phyloP scores from a whole-genome alignment of 225 moss, liverwort and hornwort genomes.

The Bryoerythrophyllum caledonicum region DNA sequence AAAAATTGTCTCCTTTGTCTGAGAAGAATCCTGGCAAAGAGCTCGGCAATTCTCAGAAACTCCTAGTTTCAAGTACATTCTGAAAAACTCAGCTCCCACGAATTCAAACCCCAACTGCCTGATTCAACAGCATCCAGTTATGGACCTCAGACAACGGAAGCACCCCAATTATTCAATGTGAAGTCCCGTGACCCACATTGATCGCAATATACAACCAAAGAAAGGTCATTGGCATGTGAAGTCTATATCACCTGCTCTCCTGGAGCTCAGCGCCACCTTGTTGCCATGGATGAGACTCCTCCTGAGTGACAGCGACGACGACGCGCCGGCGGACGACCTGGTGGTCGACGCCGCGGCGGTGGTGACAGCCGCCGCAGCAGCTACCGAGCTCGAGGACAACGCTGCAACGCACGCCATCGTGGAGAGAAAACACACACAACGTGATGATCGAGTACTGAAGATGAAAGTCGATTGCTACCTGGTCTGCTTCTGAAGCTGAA shows the following conservation, averaged over 20 bases:
- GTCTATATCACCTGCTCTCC: conserved; percentile 44
- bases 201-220: background rate
- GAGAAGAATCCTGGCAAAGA: too few species aligned
- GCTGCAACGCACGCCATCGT: conserved; percentile 72
- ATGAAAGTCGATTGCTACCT: too few species aligned
- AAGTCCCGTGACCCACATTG: background rate
- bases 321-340: conserved; percentile 30
- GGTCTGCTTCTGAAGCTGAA: too few species aligned
- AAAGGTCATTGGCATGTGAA: background rate
- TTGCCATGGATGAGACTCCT: conserved; percentile 53
- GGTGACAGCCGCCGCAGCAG: conserved; percentile 28
- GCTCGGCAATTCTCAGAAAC: too few species aligned
- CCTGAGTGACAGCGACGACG: conserved; percentile 40
- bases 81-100: too few species aligned
- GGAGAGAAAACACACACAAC: too few species aligned
- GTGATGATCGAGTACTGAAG: too few species aligned
- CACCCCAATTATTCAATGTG: too few species aligned
- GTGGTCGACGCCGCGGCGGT: conserved; percentile 26
- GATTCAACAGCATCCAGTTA: background rate
- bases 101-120: background rate
- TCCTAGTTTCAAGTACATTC: too few species aligned
- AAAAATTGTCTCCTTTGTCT: too few species aligned
- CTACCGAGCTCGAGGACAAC: conserved; percentile 50
- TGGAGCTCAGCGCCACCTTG: conserved; percentile 48
- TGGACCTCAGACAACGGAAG: background rate